Evolutionary conservation across 2,329 filamentous ascomycete genomes (phyloP).

Genomic region (Endothia cerciana): DNA sequence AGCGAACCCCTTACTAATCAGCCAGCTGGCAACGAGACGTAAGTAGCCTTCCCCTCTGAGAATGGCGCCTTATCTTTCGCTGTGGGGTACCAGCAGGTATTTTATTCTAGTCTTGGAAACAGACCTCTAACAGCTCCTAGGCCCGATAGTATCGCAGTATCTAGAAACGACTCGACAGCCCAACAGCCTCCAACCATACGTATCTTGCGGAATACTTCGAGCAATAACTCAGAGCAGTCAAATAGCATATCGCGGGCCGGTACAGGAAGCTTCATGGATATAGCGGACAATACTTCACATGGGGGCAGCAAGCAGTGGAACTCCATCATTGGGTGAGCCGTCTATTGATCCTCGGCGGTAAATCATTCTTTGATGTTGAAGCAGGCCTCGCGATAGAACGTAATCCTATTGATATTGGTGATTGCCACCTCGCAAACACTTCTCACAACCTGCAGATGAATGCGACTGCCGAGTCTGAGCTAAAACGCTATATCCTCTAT

Average conservation of each 20-base stretch:
- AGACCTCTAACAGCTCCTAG: not conserved
- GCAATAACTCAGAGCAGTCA: not conserved
- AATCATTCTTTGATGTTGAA: not conserved
- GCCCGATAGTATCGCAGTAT: not conserved
- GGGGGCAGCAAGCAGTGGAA: slow-evolving; percentile 5
- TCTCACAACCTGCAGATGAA: not conserved
- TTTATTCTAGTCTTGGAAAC: not conserved
- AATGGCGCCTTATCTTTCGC: not conserved
- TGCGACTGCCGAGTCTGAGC: too few species aligned
- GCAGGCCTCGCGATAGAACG: not conserved
- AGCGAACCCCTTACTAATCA: not conserved
- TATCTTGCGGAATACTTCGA: not conserved
- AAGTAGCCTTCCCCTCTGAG: not conserved
- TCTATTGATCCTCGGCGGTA: not conserved
- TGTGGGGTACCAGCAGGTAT: not conserved
- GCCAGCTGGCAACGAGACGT: not conserved
- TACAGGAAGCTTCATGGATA: not conserved
- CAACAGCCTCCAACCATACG: not conserved
- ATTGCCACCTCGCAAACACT: not conserved
- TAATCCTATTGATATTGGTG: not conserved
- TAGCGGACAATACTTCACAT: not conserved
- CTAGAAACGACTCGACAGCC: not conserved
- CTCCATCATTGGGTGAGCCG: not conserved
- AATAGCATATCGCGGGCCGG: not conserved
- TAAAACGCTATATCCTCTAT: not conserved